These are phyloP conservation scores for Colletotrichum abscissum DNA, from an alignment of 2,329 filamentous ascomycete species.

Conservation along the genomic window DNA sequence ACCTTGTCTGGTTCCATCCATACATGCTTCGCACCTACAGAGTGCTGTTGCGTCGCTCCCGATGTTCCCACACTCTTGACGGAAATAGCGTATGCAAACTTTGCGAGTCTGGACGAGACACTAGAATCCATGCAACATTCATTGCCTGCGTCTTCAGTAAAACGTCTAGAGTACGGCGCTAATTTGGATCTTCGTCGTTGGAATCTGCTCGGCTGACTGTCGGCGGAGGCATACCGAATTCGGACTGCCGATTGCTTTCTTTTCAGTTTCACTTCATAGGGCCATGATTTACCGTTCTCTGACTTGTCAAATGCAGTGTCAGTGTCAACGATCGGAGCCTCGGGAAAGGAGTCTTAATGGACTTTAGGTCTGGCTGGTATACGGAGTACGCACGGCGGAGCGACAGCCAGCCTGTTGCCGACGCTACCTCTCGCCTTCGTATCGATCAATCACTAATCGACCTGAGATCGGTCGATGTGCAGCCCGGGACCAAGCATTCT, in stretches of 20 bases:
- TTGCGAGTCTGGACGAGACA: background rate
- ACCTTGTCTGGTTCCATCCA: background rate
- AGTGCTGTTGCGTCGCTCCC: background rate
- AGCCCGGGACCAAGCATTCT: constrained; percentile 17
- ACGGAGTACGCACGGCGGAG: background rate
- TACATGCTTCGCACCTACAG: background rate
- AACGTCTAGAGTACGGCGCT: background rate
- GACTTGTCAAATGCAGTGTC: background rate
- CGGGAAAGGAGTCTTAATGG: background rate
- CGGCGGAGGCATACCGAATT: background rate
- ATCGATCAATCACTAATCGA: background rate
- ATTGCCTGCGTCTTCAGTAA: background rate
- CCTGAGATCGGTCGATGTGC: constrained; percentile 23
- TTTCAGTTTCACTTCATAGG: constrained; percentile 21
- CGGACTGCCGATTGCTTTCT: constrained; percentile 16
- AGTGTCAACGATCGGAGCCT: background rate
- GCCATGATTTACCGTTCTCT: background rate
- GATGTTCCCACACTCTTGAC: background rate
- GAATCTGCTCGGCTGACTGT: constrained; percentile 19
- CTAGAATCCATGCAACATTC: background rate
- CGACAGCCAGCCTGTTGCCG: constrained; percentile 11
- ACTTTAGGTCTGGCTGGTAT: background rate
- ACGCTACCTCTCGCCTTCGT: constrained; percentile 16
- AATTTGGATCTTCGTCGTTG: background rate
- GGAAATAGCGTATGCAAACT: background rate